Base-by-base conservation (phyloP, 2,329 filamentous ascomycete species). In the Fusarium sororula region DNA sequence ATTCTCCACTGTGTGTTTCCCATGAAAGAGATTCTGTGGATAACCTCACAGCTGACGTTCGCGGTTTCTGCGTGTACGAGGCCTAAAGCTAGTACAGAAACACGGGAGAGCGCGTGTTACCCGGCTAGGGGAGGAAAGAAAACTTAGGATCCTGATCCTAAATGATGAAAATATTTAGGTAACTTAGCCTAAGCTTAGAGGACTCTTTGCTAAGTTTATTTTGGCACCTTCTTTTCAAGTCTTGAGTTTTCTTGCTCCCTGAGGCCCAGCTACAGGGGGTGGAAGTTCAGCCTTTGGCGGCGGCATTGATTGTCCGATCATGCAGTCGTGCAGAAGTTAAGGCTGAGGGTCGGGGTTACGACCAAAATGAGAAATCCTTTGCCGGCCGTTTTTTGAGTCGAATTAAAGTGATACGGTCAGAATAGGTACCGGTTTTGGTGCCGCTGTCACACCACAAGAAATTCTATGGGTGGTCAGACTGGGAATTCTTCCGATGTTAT, bases 231-330 rank as follows among this genome's bases (percentile, higher is more conserved):
- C 22, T 41, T n/a, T 41, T 41, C 12, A 47, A 47, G 12, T 47
- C 24, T 22, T 47, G 44, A 22, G 24, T 20, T 28, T 45, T 45
- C 44, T 20, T 44, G n/a, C 17, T 26, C 24, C 18, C 24, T 14
- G 8, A 22, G 13, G 39, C 8, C n/a, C 11, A 32, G 26, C 24
- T 60, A 20, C 6, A 18, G 13, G 12, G 24, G 14, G 35, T 17
- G 35, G 35, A 38, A 22, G 3, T 41, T 24, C 35, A 37, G 17
- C 10, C 11, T 51, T 30, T 39, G 22, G 22, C 13, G 50, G 54
- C 48, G 32, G 37, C 22, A 26, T 53, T 47, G 48, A 7, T 66
- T 66, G 60, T 58, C 61, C 53, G 51, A 66, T 66, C 55, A 28
- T 57, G 59, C 9, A 53, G 37, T 26, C 20, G 5, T 12, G 17